A percentile compares a stretch with the other conserved stretches of the same genome.
Conservation (phyloP, 305 asterid genomes). For the Coffea humblotiana region DNA sequence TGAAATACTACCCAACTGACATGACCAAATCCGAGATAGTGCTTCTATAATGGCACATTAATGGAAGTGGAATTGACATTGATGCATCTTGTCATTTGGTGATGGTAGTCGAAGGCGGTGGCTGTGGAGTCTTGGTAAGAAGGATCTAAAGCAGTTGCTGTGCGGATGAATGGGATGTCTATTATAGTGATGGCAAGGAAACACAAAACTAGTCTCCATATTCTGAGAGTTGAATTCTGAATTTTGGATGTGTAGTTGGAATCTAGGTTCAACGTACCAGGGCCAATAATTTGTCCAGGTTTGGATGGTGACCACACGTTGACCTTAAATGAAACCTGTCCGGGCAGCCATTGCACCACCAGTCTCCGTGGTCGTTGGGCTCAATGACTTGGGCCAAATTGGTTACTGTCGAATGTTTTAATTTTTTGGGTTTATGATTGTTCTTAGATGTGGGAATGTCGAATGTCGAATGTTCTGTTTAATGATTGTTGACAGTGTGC, state of each 20-base stretch:
- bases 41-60: neutral
- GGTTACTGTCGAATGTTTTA: too few relatives aligned
- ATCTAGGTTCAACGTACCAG: neutral
- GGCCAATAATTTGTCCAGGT: neutral
- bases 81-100: neutral
- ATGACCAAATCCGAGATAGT: neutral
- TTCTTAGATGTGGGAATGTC: too few relatives aligned
- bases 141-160: neutral
- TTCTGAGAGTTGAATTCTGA: neutral
- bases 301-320: slow-evolving; percentile 14
- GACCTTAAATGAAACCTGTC: slow-evolving; percentile 20
- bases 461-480: too few relatives aligned
- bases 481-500: too few relatives aligned
- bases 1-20: slow-evolving; percentile 3
- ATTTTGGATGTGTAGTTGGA: neutral
- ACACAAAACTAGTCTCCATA: neutral
- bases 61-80: neutral
- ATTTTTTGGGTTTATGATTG: too few relatives aligned
- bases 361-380: neutral
- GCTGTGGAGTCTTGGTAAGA: neutral
- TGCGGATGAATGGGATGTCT: slow-evolving; percentile 9
- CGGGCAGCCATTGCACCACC: neutral
- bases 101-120: neutral
- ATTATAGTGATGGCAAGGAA: slow-evolving; percentile 5
- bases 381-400: neutral